Percentiles rank a stretch among this genome's conserved stretches.
phyloP scores from a whole-genome alignment of 2,329 filamentous ascomycete genomes.

The Gnomoniopsis sp. region DNA sequence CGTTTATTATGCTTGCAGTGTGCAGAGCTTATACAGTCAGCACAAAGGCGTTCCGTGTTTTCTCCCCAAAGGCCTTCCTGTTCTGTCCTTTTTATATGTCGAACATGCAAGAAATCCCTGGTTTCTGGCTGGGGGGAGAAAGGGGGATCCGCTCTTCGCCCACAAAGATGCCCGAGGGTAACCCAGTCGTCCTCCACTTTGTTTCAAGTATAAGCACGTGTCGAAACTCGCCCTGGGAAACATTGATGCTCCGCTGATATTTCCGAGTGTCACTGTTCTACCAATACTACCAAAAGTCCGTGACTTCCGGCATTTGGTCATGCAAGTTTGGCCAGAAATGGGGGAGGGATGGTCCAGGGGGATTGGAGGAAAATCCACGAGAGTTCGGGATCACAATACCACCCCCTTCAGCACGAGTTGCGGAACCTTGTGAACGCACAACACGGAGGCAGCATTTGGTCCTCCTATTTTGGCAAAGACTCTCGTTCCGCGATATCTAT shows the following conservation, averaged over 20 bases:
- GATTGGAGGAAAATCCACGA: slow-evolving; percentile 1
- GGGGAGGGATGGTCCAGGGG: not conserved
- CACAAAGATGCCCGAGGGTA: not conserved
- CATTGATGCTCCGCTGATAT: not conserved
- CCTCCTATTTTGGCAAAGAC: not conserved
- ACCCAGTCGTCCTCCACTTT: not conserved
- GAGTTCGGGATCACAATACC: not conserved
- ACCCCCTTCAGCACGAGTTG: not conserved
- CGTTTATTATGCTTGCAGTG: too few species aligned
- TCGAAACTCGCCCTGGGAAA: not conserved
- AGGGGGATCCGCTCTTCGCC: too few species aligned
- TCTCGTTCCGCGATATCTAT: not conserved
- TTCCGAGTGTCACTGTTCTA: not conserved
- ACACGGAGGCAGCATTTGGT: not conserved
- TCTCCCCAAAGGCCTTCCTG: too few species aligned
- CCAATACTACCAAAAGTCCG: too few species aligned
- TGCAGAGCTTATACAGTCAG: too few species aligned
- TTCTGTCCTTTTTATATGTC: too few species aligned
- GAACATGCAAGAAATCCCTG: too few species aligned
- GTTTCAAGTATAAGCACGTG: slow-evolving; percentile 2
- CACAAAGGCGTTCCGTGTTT: too few species aligned
- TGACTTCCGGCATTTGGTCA: too few species aligned
- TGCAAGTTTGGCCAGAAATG: not conserved
- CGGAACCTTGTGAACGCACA: too few species aligned
- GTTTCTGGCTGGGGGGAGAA: too few species aligned